These are phyloP conservation scores for Logfia minima DNA, from an alignment of 129 eudicot genomes.

Conservation along the genomic window DNA sequence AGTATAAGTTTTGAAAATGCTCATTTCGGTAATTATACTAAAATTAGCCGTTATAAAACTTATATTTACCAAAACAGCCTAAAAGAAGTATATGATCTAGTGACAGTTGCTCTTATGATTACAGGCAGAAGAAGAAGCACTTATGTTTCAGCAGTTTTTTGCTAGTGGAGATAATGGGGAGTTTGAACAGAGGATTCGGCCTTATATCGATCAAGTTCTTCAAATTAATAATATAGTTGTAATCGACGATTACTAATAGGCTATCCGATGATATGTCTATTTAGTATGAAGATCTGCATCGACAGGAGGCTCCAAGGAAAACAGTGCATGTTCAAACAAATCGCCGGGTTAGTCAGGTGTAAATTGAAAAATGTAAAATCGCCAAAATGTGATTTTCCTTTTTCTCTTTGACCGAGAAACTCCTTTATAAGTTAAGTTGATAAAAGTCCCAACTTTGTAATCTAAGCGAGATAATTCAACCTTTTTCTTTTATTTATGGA, in stretches of 20 bases:
- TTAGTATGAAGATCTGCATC: slow-evolving; percentile 80
- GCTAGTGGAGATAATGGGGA: slow-evolving; percentile 48
- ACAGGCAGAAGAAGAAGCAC: slow-evolving; percentile 94
- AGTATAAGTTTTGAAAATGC: too few species aligned
- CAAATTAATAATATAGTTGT: neutral
- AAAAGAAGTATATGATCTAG: neutral
- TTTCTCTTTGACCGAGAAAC: too few species aligned
- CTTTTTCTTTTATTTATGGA: too few species aligned
- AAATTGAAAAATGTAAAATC: too few species aligned
- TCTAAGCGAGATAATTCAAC: too few species aligned
- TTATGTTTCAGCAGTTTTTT: slow-evolving; percentile 78
- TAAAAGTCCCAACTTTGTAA: too few species aligned
- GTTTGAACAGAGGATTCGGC: slow-evolving; percentile 58
- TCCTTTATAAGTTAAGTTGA: too few species aligned
- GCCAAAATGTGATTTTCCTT: too few species aligned
- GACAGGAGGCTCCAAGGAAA: slow-evolving; percentile 80
- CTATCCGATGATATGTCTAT: slow-evolving; percentile 8
- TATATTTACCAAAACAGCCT: neutral
- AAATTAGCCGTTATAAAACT: too few species aligned
- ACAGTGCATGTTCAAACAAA: slow-evolving; percentile 52
- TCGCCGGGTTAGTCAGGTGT: too few species aligned
- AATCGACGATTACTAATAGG: neutral
- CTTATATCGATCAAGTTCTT: slow-evolving; percentile 71
- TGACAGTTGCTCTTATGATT: slow-evolving; percentile 18
- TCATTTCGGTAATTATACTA: too few species aligned